Base-by-base conservation (phyloP, 1,284 basidiomycete species). In the Anthracocystis setariae region DNA sequence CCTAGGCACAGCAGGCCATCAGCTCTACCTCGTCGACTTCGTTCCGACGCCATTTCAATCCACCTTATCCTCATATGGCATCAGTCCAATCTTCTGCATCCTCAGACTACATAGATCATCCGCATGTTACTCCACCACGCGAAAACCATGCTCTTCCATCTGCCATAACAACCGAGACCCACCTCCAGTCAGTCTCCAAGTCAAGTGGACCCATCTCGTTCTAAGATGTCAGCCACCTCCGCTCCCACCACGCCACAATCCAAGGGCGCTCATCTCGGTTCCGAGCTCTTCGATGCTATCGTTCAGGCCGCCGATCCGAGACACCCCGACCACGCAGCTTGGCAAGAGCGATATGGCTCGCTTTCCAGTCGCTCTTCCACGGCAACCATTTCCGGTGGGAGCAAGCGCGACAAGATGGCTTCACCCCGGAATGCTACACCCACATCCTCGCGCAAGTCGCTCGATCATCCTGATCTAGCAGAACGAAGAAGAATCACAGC, bases 291-390 rank as follows among this genome's bases (percentile, higher is more conserved):
- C 29, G 68, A 71, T 38, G 68, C 68, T 3, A 66, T 71, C 18
- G 68, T 71, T 10, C 68, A 71, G 35, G 58, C 68, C 1, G 68
- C 68, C 39, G 63, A 71, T 29, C 68, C 68, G 2, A 44, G 48
- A 8, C 68, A 71, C 46, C 68, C 68, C 1, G 58, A 71, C 29
- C 63, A 71, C 21, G 49, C 58, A 23, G 63, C 68, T 8, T 71
- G 68, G 68, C 49, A 58, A 13, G 52, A 62, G 5, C 25, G 58
- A 27, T 62, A 66, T 44, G 54, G 58, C 23, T 49, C 62, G 3
- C 48, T 62, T 21, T 61, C 68, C 18, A 51, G 25, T 18, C 56
- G 46, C n/a, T 60, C 62, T 2, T 56, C 68, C 0, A 57, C 58
- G 24, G 38, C 45, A 7, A 59, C 67, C n/a, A 35, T 44, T n/a